phyloP scores from a whole-genome alignment of 495 filamentous ascomycete species.

The Emericellopsis terricola region DNA sequence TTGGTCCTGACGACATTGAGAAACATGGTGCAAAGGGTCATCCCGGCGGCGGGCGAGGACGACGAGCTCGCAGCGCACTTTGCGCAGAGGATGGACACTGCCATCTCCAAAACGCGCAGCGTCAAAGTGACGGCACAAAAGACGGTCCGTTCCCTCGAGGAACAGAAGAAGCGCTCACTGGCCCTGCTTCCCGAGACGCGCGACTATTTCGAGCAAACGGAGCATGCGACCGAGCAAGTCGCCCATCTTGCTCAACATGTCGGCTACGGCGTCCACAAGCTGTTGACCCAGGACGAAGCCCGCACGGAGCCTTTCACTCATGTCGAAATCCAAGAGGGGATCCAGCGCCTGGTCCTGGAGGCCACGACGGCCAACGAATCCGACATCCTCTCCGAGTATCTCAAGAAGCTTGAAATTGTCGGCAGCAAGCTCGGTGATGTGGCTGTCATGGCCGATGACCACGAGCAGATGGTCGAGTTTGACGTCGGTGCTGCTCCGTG shows the following conservation, averaged over 20 bases:
- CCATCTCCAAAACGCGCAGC: constrained; percentile 59
- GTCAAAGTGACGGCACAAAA: constrained; percentile 74
- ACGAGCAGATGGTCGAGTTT: constrained; percentile 71
- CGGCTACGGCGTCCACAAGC: constrained; percentile 41
- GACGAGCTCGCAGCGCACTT: constrained; percentile 52
- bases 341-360: constrained; percentile 35
- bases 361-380: constrained; percentile 32
- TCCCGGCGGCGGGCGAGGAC: constrained; percentile 31
- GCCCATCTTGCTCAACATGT: constrained; percentile 46
- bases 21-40: constrained; percentile 43
- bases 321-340: constrained; percentile 40
- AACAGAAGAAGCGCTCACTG: constrained; percentile 59
- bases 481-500: constrained; percentile 58
- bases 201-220: constrained; percentile 34
- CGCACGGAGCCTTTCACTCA: constrained; percentile 48
- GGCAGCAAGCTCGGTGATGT: constrained; percentile 53
- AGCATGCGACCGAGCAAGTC: constrained; percentile 45
- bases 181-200: constrained; percentile 44
- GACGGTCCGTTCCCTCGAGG: constrained; percentile 56
- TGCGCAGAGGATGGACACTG: constrained; percentile 47
- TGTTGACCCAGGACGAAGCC: constrained; percentile 52
- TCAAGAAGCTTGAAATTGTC: constrained; percentile 45
- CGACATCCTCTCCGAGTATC: constrained; percentile 49
- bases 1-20: constrained; percentile 44
- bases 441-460: constrained; percentile 49